A percentile compares a stretch with the other conserved stretches of the same genome.
Evolutionary conservation across 441 rosid genomes (phyloP).

Genomic region (Viola pubescens): DNA sequence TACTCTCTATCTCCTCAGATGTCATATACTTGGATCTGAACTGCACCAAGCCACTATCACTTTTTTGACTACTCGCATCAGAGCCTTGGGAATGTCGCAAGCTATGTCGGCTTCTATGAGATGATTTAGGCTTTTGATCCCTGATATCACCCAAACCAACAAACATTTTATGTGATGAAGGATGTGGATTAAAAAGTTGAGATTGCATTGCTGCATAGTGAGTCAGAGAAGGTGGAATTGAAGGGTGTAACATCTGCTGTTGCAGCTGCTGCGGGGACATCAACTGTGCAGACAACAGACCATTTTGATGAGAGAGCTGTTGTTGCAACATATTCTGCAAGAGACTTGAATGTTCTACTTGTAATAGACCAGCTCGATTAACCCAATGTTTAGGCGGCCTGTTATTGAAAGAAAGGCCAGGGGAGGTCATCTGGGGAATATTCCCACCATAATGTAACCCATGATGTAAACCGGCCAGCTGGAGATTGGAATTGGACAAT

Average conservation of each 20-base stretch:
- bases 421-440: slow-evolving; percentile 44
- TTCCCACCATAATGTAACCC: slow-evolving; percentile 48
- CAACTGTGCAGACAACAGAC: slow-evolving; percentile 45
- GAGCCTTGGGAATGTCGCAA: slow-evolving; percentile 59
- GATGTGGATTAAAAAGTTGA: slow-evolving; percentile 46
- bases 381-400: slow-evolving; percentile 68
- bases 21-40: slow-evolving; percentile 91
- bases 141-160: slow-evolving; percentile 38
- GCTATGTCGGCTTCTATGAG: slow-evolving; percentile 52
- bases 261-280: slow-evolving; percentile 40
- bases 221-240: slow-evolving; percentile 58
- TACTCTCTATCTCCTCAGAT: slow-evolving; percentile 87
- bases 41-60: slow-evolving; percentile 56
- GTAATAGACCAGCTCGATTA: slow-evolving; percentile 56
- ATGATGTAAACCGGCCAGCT: slow-evolving; percentile 53
- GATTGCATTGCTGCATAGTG: slow-evolving; percentile 67
- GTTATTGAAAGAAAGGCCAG: slow-evolving; percentile 53
- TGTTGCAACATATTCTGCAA: slow-evolving; percentile 57
- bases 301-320: slow-evolving; percentile 58
- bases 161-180: slow-evolving; percentile 47
- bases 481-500: slow-evolving; percentile 44
- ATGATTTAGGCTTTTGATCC: slow-evolving; percentile 57
- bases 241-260: slow-evolving; percentile 48
- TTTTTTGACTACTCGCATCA: slow-evolving; percentile 65
- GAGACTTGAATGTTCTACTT: slow-evolving; percentile 52